A percentile compares a stretch with the other conserved stretches of the same genome.
Evolutionary conservation across 176 grass and related monocot genomes (phyloP).

Genomic region (Miscanthus lutarioriparius): DNA sequence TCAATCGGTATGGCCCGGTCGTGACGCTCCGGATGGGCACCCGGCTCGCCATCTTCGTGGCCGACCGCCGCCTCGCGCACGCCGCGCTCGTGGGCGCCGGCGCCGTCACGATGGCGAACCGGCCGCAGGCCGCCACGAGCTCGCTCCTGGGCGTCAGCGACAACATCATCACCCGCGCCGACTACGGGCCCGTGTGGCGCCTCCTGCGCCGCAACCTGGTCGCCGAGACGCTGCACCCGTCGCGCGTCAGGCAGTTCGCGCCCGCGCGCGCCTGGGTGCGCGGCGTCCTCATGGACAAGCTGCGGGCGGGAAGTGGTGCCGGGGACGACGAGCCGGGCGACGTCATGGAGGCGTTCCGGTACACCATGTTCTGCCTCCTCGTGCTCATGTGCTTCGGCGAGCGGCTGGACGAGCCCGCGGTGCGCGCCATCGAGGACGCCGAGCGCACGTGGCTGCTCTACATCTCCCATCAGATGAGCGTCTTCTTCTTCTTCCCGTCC

Average conservation of each 20-base stretch:
- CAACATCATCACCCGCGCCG: constrained; percentile 37
- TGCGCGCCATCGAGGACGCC: constrained; percentile 39
- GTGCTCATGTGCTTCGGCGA: constrained; percentile 79
- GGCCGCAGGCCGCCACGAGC: constrained; percentile 2
- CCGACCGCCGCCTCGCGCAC: constrained; percentile 49
- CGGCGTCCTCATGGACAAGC: constrained; percentile 30
- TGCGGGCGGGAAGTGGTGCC: not conserved
- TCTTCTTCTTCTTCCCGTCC: constrained; percentile 42
- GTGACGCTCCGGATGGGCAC: constrained; percentile 42
- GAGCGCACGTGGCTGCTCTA: constrained; percentile 36
- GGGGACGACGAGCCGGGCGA: not conserved
- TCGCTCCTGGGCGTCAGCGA: constrained; percentile 18
- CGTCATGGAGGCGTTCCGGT: constrained; percentile 46
- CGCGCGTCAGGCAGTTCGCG: constrained; percentile 44
- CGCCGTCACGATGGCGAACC: constrained; percentile 33
- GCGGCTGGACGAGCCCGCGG: constrained; percentile 47
- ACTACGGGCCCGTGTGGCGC: constrained; percentile 56
- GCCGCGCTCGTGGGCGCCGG: constrained; percentile 39
- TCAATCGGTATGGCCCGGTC: constrained; percentile 45
- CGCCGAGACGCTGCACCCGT: constrained; percentile 44
- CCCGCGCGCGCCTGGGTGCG: constrained; percentile 41
- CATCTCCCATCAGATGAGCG: constrained; percentile 15
- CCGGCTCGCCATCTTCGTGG: constrained; percentile 32
- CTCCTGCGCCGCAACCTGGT: constrained; percentile 59
- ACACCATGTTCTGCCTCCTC: constrained; percentile 62